Conservation (phyloP, 2,329 filamentous ascomycete genomes). For the Stachybotrys chartarum region DNA sequence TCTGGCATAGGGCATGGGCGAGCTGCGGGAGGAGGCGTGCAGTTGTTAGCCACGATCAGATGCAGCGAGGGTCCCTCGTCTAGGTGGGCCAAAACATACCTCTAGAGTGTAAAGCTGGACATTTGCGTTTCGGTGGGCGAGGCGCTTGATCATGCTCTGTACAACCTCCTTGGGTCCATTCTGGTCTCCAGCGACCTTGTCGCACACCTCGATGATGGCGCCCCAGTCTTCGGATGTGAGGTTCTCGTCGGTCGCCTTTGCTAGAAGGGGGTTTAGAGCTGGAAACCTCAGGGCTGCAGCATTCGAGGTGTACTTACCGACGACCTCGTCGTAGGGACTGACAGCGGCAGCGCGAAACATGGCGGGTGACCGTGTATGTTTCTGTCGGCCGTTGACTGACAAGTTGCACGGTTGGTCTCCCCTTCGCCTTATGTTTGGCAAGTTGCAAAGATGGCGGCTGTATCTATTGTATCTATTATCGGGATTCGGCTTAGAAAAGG, state of each 20-base stretch:
- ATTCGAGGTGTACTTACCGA: constrained; percentile 37
- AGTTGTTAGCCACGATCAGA: not conserved
- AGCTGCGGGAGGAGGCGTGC: constrained; percentile 43
- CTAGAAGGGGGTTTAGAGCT: constrained; percentile 22
- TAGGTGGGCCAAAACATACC: constrained; percentile 33
- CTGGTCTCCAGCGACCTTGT: constrained; percentile 46
- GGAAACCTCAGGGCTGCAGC: too few species aligned
- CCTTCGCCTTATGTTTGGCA: not conserved
- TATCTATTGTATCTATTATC: too few species aligned
- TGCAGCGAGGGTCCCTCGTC: not conserved
- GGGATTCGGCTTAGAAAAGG: too few species aligned
- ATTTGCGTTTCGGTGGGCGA: constrained; percentile 91
- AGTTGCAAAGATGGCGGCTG: too few species aligned
- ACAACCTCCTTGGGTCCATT: constrained; percentile 75
- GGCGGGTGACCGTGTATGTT: constrained; percentile 12
- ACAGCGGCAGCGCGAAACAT: constrained; percentile 54
- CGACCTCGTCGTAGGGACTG: constrained; percentile 51
- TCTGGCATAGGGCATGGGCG: constrained; percentile 85
- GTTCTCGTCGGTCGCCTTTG: constrained; percentile 92
- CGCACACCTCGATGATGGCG: constrained; percentile 57
- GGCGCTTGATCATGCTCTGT: constrained; percentile 81
- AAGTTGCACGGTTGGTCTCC: not conserved
- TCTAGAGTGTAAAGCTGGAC: constrained; percentile 93
- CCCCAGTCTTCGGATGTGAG: constrained; percentile 74
- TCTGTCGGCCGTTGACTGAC: not conserved